Evolutionary conservation across 1,139 yeast genomes (phyloP), one percentile per base, ranked within the genome.

Genomic region (Geotrichum australiense): DNA sequence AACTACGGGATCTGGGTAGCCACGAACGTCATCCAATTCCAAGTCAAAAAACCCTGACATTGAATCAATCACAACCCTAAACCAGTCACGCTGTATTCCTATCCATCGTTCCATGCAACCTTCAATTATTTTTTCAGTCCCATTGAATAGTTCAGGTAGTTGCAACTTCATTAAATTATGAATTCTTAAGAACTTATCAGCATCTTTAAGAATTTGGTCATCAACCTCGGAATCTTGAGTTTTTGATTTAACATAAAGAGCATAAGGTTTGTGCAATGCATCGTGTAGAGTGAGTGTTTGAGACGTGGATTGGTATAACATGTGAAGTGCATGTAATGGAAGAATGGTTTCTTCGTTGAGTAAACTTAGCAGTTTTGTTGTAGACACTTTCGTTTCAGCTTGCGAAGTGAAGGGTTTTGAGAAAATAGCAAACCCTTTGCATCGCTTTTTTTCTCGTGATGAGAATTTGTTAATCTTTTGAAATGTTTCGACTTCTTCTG

Each of bases 81-180:
- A 53, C 56, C 58, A 54, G 22, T 50, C 47, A 11, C 47, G 38
- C 37, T 57, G 58, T 24, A 57, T 46, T 3, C 43, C 40, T 10
- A 58, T 43, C 38, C 47, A 54, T 29, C 49, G 47, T 11, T 45
- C 41, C 42, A 51, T 40, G 27, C 53, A 47, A 5, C 47, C 41
- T 3, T 48, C 53, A 14, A 53, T 51, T 45, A 53, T 42, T 21
- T 47, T 41, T 37, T 55, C 54, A 4, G 55, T 54, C 12, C 48
- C 39, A 10, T 34, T 39, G 33, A 57, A 50, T 38, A 55, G 47
- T 23, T 51, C 53, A 1, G 61, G 59, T 23, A 59, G 46, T 31
- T 57, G 62, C 28, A 50, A 52, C 32, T 57, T 56, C 28, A 58
- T 38, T 27, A 52, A 43, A 24, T 51, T 47, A 46, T 57, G 61